Evolutionary conservation across 2,329 filamentous ascomycete genomes (phyloP), one percentile per base, ranked within the genome.

Genomic region (Metarhizium sp.): DNA sequence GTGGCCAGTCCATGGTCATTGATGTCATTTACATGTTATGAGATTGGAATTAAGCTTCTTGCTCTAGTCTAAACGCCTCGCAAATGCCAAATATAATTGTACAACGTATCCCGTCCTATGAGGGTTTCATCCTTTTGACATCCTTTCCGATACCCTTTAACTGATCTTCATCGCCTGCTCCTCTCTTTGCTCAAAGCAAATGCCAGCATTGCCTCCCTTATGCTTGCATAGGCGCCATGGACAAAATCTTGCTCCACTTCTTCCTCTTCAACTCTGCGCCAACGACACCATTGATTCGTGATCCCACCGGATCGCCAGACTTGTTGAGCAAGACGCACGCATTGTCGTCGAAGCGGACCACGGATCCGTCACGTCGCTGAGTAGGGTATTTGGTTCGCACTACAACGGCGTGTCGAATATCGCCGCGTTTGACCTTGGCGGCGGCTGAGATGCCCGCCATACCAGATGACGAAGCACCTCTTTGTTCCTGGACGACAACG

Each of bases 241-340:
- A 95, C 69, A 99, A 74, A 66, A 99, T 97, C 82, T 97, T 99
- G 66, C 91, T 95, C 94, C 94, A 99, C 75, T 95, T 87, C 79
- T 89, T 94, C 69, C 89, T 84, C 69, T 89, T 85, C 71, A 99
- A 74, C 77, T 99, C 94, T 34, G 85, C 81, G 57, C 91, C 94
- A 48, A 99, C 94, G 48, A 97, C 84, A 61, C 92, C 90, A 73
- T 90, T 95, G 77, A 96, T 82, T 69, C 94, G 86, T 16, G 88
- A 91, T 53, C 94, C 94, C 63, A 99, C 90, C 29, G 94, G 94
- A 70, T 99, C 94, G 47, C 94, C 95, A 10, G 90, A 81, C 81
- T 97, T 99, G 76, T 95, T 97, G 71, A 99, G 88, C 63, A 99
- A 78, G 49, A 99, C 94, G 70, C 94, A 99, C 50, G 94, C 94